Evolutionary conservation across 176 grass and related monocot genomes (phyloP).

Genomic region (Triticum timopheevii): DNA sequence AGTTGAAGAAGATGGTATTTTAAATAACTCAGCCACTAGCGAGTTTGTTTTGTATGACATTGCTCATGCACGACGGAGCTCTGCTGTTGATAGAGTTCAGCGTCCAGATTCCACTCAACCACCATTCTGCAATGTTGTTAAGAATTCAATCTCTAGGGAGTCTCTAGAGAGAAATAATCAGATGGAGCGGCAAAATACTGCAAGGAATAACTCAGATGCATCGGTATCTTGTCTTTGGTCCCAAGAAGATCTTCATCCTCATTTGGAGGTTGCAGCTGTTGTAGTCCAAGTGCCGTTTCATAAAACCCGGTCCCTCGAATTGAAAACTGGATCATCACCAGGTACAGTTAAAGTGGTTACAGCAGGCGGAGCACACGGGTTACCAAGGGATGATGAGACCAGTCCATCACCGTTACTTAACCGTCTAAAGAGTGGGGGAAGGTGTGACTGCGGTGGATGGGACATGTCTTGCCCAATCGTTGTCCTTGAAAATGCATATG

Average conservation of each 20-base stretch:
- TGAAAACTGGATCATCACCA: constrained; percentile 30
- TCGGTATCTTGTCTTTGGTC: constrained; percentile 70
- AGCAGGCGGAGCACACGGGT: constrained; percentile 70
- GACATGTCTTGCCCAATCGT: constrained; percentile 94
- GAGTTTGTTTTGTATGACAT: constrained; percentile 96
- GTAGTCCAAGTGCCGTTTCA: constrained; percentile 72
- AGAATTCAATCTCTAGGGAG: constrained; percentile 33
- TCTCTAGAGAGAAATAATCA: constrained; percentile 44
- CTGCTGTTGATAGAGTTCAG: constrained; percentile 53
- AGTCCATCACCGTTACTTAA: constrained; percentile 79
- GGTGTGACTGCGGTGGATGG: constrained; percentile 97
- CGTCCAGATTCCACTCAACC: constrained; percentile 40
- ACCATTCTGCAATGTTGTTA: constrained; percentile 30
- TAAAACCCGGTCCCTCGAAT: constrained; percentile 55
- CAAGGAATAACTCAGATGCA: constrained; percentile 48
- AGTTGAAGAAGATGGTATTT: constrained; percentile 58
- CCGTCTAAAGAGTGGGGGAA: constrained; percentile 76
- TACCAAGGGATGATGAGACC: constrained; percentile 62
- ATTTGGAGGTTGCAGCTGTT: constrained; percentile 76
- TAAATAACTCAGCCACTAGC: constrained; percentile 75
- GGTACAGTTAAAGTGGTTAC: constrained; percentile 60
- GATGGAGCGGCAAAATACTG: constrained; percentile 37
- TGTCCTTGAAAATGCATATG: constrained; percentile 64
- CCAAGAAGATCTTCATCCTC: constrained; percentile 71
- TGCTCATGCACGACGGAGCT: constrained; percentile 73